phyloP scores from a whole-genome alignment of 768 basidiomycete species.

The Clathrus columnatus region DNA sequence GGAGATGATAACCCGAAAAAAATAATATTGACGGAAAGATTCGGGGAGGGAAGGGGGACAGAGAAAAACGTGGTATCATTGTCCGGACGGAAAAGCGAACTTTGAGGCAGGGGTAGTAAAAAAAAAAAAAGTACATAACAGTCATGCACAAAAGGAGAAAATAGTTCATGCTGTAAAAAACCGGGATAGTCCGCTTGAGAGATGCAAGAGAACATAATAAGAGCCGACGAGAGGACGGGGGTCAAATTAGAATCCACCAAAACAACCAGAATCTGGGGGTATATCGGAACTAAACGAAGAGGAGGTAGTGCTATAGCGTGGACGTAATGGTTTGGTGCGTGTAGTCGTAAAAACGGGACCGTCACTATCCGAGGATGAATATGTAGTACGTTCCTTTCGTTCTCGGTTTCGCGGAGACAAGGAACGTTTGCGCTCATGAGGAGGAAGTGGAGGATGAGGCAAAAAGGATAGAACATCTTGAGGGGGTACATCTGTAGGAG shows the following conservation, averaged over 20 bases:
- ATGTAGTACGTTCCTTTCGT: neutral
- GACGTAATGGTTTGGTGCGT: constrained; percentile 3
- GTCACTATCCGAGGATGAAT: neutral
- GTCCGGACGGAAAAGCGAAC: neutral
- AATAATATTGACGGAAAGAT: neutral
- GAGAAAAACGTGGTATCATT: neutral
- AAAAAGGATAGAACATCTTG: constrained; percentile 11
- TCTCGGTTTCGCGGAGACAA: constrained; percentile 1
- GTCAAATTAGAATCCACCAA: constrained; percentile 19
- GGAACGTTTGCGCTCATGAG: constrained; percentile 1
- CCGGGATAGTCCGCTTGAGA: neutral
- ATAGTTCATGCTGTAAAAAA: neutral
- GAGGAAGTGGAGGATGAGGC: constrained; percentile 11
- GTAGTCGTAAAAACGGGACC: neutral
- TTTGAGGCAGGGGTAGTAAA: neutral
- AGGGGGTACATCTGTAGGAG: neutral
- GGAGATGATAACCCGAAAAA: too few relatives aligned
- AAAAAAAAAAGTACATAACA: neutral
- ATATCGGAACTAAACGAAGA: neutral
- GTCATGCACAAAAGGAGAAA: neutral
- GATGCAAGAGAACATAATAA: neutral
- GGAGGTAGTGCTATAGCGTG: constrained; percentile 14
- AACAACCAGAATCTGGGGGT: constrained; percentile 14
- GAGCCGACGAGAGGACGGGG: neutral
- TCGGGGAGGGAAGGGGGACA: neutral